Evolutionary conservation across 306 rosid species (phyloP).

Genomic region (Prunus fruticosa): DNA sequence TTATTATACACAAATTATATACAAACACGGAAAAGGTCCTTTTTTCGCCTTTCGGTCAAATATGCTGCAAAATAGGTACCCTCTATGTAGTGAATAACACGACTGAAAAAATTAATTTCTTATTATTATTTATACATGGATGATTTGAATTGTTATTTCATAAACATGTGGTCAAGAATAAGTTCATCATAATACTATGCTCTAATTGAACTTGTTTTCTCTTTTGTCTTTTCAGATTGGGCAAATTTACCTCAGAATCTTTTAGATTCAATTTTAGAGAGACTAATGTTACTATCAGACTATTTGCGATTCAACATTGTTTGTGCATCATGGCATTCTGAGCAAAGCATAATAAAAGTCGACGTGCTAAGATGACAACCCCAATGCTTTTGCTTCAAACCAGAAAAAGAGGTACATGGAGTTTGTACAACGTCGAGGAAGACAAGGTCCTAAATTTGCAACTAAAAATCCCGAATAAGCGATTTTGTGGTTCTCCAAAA

Average conservation of each 20-base stretch:
- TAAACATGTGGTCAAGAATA: too few relatives aligned
- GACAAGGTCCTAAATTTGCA: background rate
- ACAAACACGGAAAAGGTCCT: too few relatives aligned
- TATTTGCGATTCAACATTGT: background rate
- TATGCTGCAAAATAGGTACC: too few relatives aligned
- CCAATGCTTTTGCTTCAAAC: background rate
- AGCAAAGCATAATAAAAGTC: background rate
- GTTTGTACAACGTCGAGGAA: background rate
- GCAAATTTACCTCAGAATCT: background rate
- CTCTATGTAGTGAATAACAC: too few relatives aligned
- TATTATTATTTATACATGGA: too few relatives aligned
- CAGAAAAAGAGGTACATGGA: background rate
- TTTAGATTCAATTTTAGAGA: background rate
- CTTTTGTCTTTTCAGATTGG: conserved; percentile 1
- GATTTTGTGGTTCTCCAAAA: conserved; percentile 5
- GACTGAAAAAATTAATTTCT: too few relatives aligned
- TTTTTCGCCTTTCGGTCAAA: too few relatives aligned
- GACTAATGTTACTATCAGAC: background rate
- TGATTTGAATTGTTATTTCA: too few relatives aligned
- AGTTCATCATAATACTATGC: too few relatives aligned
- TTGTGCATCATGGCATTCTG: background rate
- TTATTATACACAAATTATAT: too few relatives aligned
- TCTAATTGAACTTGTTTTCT: too few relatives aligned
- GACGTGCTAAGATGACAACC: background rate
- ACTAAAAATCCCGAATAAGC: background rate